Evolutionary conservation across 148 eudicot genomes (phyloP).

Genomic region (Spergularia bocconei): DNA sequence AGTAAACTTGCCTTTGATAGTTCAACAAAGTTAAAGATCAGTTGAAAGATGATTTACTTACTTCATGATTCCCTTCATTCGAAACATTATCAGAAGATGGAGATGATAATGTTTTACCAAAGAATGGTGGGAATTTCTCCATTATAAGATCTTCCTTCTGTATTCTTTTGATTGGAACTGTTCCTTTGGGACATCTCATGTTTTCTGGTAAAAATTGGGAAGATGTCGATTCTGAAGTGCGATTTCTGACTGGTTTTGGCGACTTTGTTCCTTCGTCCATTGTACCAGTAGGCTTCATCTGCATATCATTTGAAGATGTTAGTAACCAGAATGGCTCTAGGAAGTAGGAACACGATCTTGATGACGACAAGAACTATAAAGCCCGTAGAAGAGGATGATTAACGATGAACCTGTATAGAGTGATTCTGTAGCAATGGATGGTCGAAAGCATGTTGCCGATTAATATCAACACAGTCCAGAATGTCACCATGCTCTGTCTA

Average conservation of each 20-base stretch:
- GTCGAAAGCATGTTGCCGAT: constrained; percentile 6
- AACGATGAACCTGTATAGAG: not conserved
- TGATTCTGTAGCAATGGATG: constrained; percentile 15
- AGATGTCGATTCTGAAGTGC: too few relatives aligned
- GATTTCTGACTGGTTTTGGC: not conserved
- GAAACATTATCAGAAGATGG: not conserved
- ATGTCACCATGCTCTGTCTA: constrained; percentile 8
- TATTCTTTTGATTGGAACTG: constrained; percentile 13
- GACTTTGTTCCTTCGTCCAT: not conserved
- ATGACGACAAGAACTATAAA: not conserved
- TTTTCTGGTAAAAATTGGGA: not conserved
- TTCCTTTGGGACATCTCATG: constrained; percentile 24
- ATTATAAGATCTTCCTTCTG: constrained; percentile 14
- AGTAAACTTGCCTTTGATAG: too few relatives aligned
- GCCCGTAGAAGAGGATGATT: not conserved
- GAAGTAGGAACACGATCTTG: too few relatives aligned
- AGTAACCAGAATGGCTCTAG: too few relatives aligned
- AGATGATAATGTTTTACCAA: not conserved
- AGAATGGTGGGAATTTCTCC: not conserved
- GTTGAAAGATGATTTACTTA: not conserved
- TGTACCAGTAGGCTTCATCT: constrained; percentile 11
- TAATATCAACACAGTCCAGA: constrained; percentile 10
- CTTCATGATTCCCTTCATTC: not conserved
- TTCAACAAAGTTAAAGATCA: not conserved
- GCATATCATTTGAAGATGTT: not conserved